A percentile compares a stretch with the other conserved stretches of the same genome.
Conservation (phyloP, 495 filamentous ascomycete genomes). For the Daldinia childiae region DNA sequence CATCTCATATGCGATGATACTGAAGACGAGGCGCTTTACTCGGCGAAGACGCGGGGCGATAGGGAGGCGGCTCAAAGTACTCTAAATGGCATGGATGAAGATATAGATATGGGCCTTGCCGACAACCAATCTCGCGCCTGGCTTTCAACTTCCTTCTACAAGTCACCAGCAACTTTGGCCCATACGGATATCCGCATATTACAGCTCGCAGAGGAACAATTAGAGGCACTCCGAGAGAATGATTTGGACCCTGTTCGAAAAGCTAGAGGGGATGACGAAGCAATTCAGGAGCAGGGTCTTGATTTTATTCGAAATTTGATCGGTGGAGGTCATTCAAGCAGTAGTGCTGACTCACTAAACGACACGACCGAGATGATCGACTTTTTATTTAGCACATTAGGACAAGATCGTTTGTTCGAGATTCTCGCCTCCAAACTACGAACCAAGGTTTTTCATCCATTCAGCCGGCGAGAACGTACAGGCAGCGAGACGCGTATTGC, state of each 20-base stretch:
- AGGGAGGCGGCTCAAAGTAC: slow-evolving; percentile 41
- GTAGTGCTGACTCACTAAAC: slow-evolving; percentile 71
- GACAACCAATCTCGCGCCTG: slow-evolving; percentile 49
- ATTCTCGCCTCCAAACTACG: slow-evolving; percentile 78
- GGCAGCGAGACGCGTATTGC: slow-evolving; percentile 53
- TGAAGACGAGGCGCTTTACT: slow-evolving; percentile 59
- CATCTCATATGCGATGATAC: slow-evolving; percentile 72
- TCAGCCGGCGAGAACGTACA: slow-evolving; percentile 45
- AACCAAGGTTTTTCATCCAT: slow-evolving; percentile 61
- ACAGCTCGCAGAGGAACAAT: slow-evolving; percentile 58
- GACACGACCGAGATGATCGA: slow-evolving; percentile 79
- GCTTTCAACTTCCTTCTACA: slow-evolving; percentile 40
- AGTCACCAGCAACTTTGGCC: slow-evolving; percentile 30
- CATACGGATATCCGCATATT: slow-evolving; percentile 41
- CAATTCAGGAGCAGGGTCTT: slow-evolving; percentile 89
- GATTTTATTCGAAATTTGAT: slow-evolving; percentile 91
- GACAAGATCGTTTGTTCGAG: slow-evolving; percentile 76
- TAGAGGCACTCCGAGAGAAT: slow-evolving; percentile 62
- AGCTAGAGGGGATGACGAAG: slow-evolving; percentile 78
- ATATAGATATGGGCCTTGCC: slow-evolving; percentile 62
- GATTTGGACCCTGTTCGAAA: slow-evolving; percentile 66
- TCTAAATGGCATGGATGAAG: slow-evolving; percentile 69
- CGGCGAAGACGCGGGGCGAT: slow-evolving; percentile 46
- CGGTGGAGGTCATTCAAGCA: slow-evolving; percentile 67
- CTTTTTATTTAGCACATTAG: slow-evolving; percentile 77